phyloP scores from a whole-genome alignment of 495 filamentous ascomycete genomes.

The Hamigera avellanea region DNA sequence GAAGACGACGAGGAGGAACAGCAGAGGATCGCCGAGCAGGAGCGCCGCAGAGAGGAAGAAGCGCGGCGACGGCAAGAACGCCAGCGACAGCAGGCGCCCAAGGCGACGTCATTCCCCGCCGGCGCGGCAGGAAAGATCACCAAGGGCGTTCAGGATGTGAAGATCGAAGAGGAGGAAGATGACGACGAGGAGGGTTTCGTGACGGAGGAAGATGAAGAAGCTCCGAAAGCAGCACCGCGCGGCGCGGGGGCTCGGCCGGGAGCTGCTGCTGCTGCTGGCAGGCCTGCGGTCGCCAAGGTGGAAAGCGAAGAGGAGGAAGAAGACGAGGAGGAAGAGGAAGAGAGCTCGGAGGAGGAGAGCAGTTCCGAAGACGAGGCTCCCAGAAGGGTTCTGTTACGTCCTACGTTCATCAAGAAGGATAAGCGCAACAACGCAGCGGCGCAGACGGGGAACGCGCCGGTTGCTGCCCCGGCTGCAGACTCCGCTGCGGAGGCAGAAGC shows the following conservation, averaged over 20 bases:
- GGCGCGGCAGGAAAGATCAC: conserved; percentile 24
- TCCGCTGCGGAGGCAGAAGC: conserved; percentile 45
- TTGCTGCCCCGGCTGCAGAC: conserved; percentile 26
- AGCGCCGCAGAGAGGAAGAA: conserved; percentile 18
- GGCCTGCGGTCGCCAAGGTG: conserved; percentile 32
- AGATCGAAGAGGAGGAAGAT: conserved; percentile 20
- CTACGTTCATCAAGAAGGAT: conserved; percentile 84
- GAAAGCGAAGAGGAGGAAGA: conserved; percentile 46
- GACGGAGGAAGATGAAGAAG: conserved; percentile 51
- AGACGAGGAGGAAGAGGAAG: conserved; percentile 38
- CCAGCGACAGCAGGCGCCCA: conserved; percentile 46
- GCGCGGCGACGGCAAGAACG: conserved; percentile 21
- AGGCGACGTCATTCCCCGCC: conserved; percentile 49
- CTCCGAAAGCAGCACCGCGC: conserved; percentile 23
- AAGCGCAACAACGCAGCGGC: conserved; percentile 40
- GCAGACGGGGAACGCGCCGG: conserved; percentile 4
- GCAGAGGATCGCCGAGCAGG: conserved; percentile 20
- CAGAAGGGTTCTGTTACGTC: conserved; percentile 63
- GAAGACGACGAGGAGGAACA: conserved; percentile 41
- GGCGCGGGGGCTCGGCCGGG: conserved; percentile 4
- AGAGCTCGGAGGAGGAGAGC: conserved; percentile 40
- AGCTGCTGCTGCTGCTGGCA: neutral
- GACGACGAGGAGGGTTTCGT: conserved; percentile 66
- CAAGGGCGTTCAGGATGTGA: conserved; percentile 16
- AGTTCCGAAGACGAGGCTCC: conserved; percentile 67